Base-by-base conservation (phyloP, 2,329 filamentous ascomycete genomes). In the Colletotrichum costaricense region DNA sequence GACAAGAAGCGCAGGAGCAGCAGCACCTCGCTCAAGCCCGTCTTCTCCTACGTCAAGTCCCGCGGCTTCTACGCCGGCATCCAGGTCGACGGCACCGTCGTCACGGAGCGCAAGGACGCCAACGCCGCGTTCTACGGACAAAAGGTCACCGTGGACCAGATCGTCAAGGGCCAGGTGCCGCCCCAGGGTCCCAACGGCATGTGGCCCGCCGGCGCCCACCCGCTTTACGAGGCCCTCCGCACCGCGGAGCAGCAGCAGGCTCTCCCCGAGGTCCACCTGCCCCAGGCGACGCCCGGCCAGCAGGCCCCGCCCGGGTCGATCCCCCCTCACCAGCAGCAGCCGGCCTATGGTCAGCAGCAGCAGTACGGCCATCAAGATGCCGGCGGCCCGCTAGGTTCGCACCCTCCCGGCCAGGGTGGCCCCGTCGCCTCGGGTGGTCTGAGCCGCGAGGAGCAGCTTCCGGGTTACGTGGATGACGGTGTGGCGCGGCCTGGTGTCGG, bases 51-150 rank as follows among this genome's bases (percentile, higher is more conserved):
- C 81, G 90, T 98, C 83, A 98, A 97, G 84, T 95, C 93, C 60
- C 90, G 95, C 65, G 95, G 95, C 5, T 91, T 98, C 77, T 98
- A 97, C 79, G 95, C 94, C 1, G 95, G 95, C 35, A 89, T 97
- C 1, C 93, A 95, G 78, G 88, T 97, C 42, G 95, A 98, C 78
- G 95, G 95, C 30, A 97, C 95, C 0, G 90, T 97, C 12, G 88
- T 98, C 62, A 93, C 96, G 30, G 94, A 97, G 82, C 90, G 95
- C 63, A 92, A 90, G n/a, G 94, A 96, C 71, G 95, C 96, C 79
- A 98, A 98, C 78, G 93, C 94, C 65, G 89, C 90, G 6, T 98
- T 98, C 79, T 98, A 97, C 81, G 93, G 93, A 26, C 87, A 93
- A n/a, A 76, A 79, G 5, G 78, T 89, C 28, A 77, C 83, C 0